A percentile compares a stretch with the other conserved stretches of the same genome.
Conservation (phyloP, 768 basidiomycete species). For the Pisolithus tinctorius region DNA sequence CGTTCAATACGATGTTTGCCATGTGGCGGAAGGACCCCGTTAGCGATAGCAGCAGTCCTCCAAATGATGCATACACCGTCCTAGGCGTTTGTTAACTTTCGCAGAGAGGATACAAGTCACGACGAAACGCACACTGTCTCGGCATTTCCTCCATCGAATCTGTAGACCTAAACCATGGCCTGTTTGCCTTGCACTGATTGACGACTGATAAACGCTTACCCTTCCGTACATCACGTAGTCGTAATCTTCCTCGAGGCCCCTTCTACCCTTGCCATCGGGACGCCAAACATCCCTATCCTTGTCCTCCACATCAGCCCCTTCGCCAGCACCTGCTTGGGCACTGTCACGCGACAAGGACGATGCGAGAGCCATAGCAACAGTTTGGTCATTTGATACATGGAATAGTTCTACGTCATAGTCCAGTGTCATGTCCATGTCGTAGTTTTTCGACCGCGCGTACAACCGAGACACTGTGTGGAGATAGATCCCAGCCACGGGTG, state of each 20-base stretch:
- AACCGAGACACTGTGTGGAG: constrained; percentile 77
- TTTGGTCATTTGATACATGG: constrained; percentile 59
- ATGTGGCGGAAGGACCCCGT: constrained; percentile 91
- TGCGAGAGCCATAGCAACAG: constrained; percentile 81
- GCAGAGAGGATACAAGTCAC: neutral
- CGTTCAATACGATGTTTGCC: constrained; percentile 86
- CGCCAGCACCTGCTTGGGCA: constrained; percentile 40
- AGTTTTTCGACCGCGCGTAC: constrained; percentile 83
- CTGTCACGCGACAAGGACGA: constrained; percentile 61
- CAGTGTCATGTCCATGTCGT: constrained; percentile 86
- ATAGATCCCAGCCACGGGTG: constrained; percentile 3
- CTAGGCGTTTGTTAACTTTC: constrained; percentile 33
- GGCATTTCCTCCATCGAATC: constrained; percentile 81
- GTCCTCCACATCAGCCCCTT: constrained; percentile 52
- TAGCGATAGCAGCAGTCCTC: constrained; percentile 90
- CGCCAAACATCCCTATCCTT: constrained; percentile 79
- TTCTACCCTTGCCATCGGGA: constrained; percentile 74
- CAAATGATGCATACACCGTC: constrained; percentile 94
- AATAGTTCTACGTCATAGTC: constrained; percentile 94
- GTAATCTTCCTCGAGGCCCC: constrained; percentile 89
- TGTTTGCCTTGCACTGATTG: constrained; percentile 1
- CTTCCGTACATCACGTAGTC: constrained; percentile 99
- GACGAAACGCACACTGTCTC: constrained; percentile 73
- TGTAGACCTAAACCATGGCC: constrained; percentile 67
- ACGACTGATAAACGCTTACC: constrained; percentile 35